A percentile compares a stretch with the other conserved stretches of the same genome.
Conservation (phyloP, 1,139 yeast species). For the Yamadazyma siamensis region DNA sequence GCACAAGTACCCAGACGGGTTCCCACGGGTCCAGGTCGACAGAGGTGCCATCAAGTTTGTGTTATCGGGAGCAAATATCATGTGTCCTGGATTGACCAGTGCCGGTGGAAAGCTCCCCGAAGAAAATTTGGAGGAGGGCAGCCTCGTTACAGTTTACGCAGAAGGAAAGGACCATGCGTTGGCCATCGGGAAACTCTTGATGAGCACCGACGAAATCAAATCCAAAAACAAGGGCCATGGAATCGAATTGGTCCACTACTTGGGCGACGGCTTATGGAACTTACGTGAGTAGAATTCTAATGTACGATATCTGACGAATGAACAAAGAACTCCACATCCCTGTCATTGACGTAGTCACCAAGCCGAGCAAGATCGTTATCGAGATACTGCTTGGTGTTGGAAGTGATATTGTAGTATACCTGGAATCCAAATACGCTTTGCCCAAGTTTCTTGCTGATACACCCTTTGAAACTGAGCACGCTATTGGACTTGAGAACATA, state of each 20-base stretch:
- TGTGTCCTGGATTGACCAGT: constrained; percentile 97
- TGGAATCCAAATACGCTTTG: constrained; percentile 17
- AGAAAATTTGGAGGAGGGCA: constrained; percentile 57
- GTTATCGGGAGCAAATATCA: constrained; percentile 89
- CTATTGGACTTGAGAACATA: constrained; percentile 22
- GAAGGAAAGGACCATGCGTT: constrained; percentile 91
- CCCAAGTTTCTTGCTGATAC: constrained; percentile 12
- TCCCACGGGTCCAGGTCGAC: constrained; percentile 88
- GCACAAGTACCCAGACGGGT: constrained; percentile 77
- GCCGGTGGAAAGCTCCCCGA: constrained; percentile 86
- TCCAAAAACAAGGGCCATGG: constrained; percentile 85
- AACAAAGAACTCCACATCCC: constrained; percentile 9
- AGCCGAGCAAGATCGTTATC: constrained; percentile 36
- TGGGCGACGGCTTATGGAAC: constrained; percentile 90
- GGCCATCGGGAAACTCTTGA: constrained; percentile 81
- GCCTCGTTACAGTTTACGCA: constrained; percentile 79
- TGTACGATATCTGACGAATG: constrained; percentile 6
- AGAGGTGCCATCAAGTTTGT: constrained; percentile 96
- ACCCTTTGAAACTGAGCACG: constrained; percentile 28
- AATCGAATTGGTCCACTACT: constrained; percentile 75
- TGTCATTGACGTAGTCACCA: constrained; percentile 28
- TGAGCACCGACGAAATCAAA: constrained; percentile 91
- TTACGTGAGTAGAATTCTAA: constrained; percentile 29
- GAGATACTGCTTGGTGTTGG: constrained; percentile 13
- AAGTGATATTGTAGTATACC: constrained; percentile 17